Base-by-base conservation (phyloP, 2,329 filamentous ascomycete species). In the Corniculantispora saksenae region DNA sequence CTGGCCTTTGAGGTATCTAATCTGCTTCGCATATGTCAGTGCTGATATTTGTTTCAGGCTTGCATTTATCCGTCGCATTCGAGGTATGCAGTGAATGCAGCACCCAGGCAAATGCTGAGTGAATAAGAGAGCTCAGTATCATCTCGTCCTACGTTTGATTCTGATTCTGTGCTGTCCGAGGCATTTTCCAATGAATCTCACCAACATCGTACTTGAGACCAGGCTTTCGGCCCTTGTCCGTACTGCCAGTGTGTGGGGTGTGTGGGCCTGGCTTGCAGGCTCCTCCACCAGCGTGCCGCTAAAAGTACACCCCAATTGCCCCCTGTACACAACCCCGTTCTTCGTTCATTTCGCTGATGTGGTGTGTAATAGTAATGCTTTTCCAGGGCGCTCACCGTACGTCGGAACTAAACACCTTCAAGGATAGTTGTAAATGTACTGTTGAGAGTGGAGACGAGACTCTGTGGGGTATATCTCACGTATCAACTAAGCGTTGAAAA, bases 191-290 rank as follows among this genome's bases (percentile, higher is more conserved):
- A 38, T 56, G 35, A 38, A 56, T 62, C 59, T 35, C 59, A 53
- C 58, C 29, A 63, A 47, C 61, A 56, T 15, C 27, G 38, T 17
- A 56, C 38, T 62, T 62, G 35, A 55, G 61, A 40, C 51, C 51
- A 63, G 51, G 40, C 61, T 63, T 21, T 63, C 51, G 61, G 61
- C 51, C 61, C 61, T 63, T 63, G 61, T 63, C 61, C 40, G 61
- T 51, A n/a, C 40, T 19, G 51, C 21, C 25, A 27, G 6, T 13
- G 61, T 63, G 61, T 56, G 51, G 61, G 50, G 61, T 54, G 61
- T 7, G 61, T 25, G 29, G 61, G 35, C 51, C 25, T 50, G 53
- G 51, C 27, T 21, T 56, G 50, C 51, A 48, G 29, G 35, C 50
- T 53, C 60, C 60, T 43, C 60, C 50, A 32, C 29, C 35, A 21